A percentile compares a stretch with the other conserved stretches of the same genome.
Conservation (phyloP, 768 basidiomycete species). For the Trametes villosa region DNA sequence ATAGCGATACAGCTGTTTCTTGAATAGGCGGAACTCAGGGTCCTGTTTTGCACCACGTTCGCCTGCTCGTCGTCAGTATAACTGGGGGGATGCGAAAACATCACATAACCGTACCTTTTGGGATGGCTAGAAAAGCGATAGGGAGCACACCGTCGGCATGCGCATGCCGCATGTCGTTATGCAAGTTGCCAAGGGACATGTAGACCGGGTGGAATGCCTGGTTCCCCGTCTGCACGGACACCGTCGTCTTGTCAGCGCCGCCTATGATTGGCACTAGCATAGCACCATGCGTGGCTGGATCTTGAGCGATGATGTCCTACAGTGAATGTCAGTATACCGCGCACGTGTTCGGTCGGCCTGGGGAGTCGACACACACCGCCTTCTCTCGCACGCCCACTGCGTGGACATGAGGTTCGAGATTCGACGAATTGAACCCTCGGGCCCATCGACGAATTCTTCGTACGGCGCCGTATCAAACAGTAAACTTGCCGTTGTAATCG, state of each 20-base stretch:
- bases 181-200: conserved; percentile 28
- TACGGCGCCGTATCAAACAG: conserved; percentile 41
- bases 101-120: conserved; percentile 33
- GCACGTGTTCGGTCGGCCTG: neutral
- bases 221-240: conserved; percentile 31
- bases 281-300: conserved; percentile 8
- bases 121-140: conserved; percentile 36
- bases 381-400: conserved; percentile 47
- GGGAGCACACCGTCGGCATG: conserved; percentile 33
- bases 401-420: conserved; percentile 48
- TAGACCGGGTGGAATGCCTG: conserved; percentile 33
- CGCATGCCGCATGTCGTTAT: conserved; percentile 25
- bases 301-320: conserved; percentile 18
- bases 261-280: conserved; percentile 27
- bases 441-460: conserved; percentile 29
- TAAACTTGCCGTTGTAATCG: conserved; percentile 37
- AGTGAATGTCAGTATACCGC: neutral
- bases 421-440: no score
- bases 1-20: conserved; percentile 25
- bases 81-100: neutral
- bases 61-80: conserved; percentile 15
- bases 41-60: conserved; percentile 15
- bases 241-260: conserved; percentile 35
- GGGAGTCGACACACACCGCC: conserved; percentile 27
- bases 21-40: conserved; percentile 20